Evolutionary conservation across 106 monocot genomes (phyloP).

Genomic region (Dioscorea alata): DNA sequence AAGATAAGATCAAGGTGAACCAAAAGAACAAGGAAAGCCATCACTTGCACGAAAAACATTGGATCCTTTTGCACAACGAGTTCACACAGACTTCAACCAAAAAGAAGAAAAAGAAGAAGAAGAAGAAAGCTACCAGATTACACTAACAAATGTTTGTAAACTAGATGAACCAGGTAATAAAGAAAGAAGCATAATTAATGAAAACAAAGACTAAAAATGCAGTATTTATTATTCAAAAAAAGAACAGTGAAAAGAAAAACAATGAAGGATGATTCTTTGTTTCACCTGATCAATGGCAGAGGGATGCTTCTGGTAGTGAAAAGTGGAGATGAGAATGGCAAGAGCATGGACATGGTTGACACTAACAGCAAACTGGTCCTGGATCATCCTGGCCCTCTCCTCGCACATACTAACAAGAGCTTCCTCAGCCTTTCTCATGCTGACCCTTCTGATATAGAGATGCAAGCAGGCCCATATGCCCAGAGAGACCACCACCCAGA

Average conservation of each 20-base stretch:
- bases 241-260: background rate
- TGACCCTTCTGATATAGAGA: conserved; percentile 17
- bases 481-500: conserved; percentile 13
- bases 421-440: conserved; percentile 50
- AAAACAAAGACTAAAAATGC: background rate
- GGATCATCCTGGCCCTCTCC: conserved; percentile 86
- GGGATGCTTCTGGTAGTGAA: conserved; percentile 73
- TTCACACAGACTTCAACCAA: too few species aligned
- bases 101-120: too few species aligned
- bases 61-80: too few species aligned
- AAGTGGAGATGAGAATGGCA: conserved; percentile 82
- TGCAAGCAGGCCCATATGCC: conserved; percentile 14
- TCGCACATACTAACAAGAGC: conserved; percentile 84
- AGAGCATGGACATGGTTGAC: conserved; percentile 93
- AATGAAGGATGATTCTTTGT: background rate
- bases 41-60: too few species aligned
- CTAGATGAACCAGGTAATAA: background rate
- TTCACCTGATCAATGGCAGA: conserved; percentile 80
- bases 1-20: too few species aligned
- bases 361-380: conserved; percentile 93
- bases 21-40: too few species aligned
- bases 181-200: background rate
- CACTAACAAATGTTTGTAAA: background rate
- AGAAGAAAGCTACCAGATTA: too few species aligned
- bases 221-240: background rate